Evolutionary conservation across 208 protist genomes (phyloP).

Genomic region (Crithidia acanthocephali): DNA sequence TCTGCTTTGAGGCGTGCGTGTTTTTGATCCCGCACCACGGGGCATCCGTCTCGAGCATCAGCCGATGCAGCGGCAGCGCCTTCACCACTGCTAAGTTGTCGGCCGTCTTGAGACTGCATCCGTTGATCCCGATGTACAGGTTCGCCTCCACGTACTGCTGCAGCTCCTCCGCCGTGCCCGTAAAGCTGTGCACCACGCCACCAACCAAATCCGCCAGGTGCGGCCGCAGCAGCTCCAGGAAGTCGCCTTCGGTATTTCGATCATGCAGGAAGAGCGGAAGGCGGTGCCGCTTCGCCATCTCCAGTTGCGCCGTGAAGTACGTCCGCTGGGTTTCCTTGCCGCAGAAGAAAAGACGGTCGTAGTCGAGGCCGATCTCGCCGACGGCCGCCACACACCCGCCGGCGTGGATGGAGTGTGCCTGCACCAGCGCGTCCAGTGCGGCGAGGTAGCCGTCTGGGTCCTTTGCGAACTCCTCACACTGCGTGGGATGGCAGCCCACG

Average conservation of each 20-base stretch:
- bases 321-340: conserved; percentile 82
- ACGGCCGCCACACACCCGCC: conserved; percentile 84
- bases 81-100: conserved; percentile 88
- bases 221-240: conserved; percentile 61
- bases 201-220: conserved; percentile 48
- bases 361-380: conserved; percentile 93
- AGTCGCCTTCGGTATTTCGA: conserved; percentile 89
- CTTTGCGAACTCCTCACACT: conserved; percentile 75
- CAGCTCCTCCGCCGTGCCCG: conserved; percentile 82
- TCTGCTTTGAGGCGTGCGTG: conserved; percentile 84
- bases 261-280: conserved; percentile 96
- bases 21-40: conserved; percentile 94
- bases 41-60: conserved; percentile 96
- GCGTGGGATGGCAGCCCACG: conserved; percentile 91
- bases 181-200: conserved; percentile 97
- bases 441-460: conserved; percentile 60
- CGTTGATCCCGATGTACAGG: conserved; percentile 95
- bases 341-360: conserved; percentile 95
- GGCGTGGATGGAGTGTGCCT: conserved; percentile 46
- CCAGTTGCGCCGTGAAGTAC: conserved; percentile 86
- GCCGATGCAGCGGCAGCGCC: conserved; percentile 78
- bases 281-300: conserved; percentile 73
- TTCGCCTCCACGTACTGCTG: conserved; percentile 74
- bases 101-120: conserved; percentile 94
- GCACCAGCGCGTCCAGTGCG: conserved; percentile 55